Evolutionary conservation across 371 early-diverging fungal species (phyloP).

Genomic region (Phascolomyces articulosus): DNA sequence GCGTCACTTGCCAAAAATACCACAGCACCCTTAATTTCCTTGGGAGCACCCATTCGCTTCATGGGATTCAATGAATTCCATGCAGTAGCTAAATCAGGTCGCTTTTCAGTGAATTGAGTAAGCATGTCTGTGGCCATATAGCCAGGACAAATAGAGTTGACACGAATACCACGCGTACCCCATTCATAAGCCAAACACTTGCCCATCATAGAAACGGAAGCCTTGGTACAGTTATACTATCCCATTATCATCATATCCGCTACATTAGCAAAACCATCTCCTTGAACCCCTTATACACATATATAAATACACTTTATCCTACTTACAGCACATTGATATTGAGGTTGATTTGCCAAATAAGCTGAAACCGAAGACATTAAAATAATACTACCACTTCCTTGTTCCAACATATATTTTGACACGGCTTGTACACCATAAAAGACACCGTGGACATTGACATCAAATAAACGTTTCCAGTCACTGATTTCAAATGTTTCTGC

Average conservation of each 20-base stretch:
- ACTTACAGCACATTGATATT: constrained; percentile 49
- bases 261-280: too few species aligned
- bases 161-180: constrained; percentile 48
- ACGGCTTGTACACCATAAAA: constrained; percentile 48
- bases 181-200: constrained; percentile 52
- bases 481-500: constrained; percentile 39
- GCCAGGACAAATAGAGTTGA: constrained; percentile 49
- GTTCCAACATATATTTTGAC: constrained; percentile 44
- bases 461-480: constrained; percentile 43
- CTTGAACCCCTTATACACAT: neutral
- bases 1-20: constrained; percentile 74
- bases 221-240: constrained; percentile 64
- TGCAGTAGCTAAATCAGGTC: constrained; percentile 31
- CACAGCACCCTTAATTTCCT: constrained; percentile 72
- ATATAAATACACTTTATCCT: neutral
- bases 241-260: neutral
- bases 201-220: constrained; percentile 64
- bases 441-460: constrained; percentile 53
- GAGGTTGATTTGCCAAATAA: constrained; percentile 48
- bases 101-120: constrained; percentile 30
- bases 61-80: constrained; percentile 47
- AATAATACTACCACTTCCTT: constrained; percentile 46
- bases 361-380: constrained; percentile 51
- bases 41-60: constrained; percentile 59
- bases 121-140: constrained; percentile 54